Evolutionary conservation across 805 yeast species (phyloP).

Genomic region (Zygoascus biomembranicola): DNA sequence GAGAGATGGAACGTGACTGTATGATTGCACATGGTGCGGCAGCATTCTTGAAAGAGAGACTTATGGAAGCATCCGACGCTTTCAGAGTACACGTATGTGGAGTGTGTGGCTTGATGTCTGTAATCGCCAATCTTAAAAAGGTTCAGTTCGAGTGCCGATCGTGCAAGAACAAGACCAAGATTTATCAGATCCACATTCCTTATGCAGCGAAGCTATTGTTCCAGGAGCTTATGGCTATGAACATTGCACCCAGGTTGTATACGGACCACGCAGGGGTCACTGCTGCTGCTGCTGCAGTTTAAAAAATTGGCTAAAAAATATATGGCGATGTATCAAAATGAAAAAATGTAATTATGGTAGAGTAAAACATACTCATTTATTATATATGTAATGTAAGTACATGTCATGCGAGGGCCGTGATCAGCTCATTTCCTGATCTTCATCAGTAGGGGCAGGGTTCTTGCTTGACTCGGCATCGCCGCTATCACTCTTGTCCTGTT

Average conservation of each 20-base stretch:
- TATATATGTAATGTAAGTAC: background rate
- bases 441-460: background rate
- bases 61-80: slow-evolving; percentile 99
- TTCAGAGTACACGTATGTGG: slow-evolving; percentile 98
- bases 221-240: slow-evolving; percentile 99
- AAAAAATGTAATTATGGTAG: background rate
- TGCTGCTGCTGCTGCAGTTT: background rate
- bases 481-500: slow-evolving; percentile 7
- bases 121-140: slow-evolving; percentile 94
- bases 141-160: slow-evolving; percentile 98
- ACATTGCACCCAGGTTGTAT: slow-evolving; percentile 92
- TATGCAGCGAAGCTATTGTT: slow-evolving; percentile 96
- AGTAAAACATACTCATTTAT: too few relatives aligned
- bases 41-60: slow-evolving; percentile 91
- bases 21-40: slow-evolving; percentile 99
- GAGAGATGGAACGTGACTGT: slow-evolving; percentile 99
- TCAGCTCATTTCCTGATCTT: slow-evolving; percentile 6
- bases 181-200: slow-evolving; percentile 94
- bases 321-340: background rate
- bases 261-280: slow-evolving; percentile 69
- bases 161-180: slow-evolving; percentile 96
- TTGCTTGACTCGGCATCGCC: slow-evolving; percentile 1
- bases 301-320: background rate
- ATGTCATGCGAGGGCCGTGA: background rate
- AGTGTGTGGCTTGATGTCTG: slow-evolving; percentile 96